Base-by-base conservation (phyloP, 257 asterid genomes). In the Primulina tabacum region DNA sequence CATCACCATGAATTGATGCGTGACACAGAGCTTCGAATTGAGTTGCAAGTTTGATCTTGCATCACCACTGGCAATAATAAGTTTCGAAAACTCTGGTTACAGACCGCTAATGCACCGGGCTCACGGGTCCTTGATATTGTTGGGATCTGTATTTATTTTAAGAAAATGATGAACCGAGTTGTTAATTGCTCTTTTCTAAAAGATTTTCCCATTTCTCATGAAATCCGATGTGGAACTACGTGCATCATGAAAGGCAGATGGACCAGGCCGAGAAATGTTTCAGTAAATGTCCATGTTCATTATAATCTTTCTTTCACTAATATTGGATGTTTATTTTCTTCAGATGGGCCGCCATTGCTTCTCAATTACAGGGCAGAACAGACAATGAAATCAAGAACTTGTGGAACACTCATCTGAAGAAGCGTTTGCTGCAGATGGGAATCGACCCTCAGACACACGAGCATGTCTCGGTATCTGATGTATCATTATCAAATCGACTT, bases 341-440 rank as follows among this genome's bases (percentile, higher is more conserved):
- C 71, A 90, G 97, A 79, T 90, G 99, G 99, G 97, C 97, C 11
- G 89, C 99, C 21, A 93, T 93, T 71, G 97, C 99, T 14, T 80
- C 97, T 7, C 95, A 93, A 34, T 83, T 93, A 38, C 97, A 90
- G 0, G 96, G 98, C 16, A 83, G 98, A 43, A 93, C 98, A 5
- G 97, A 93, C 84, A 93, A 93, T 50, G 99, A 90, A 82, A 83
- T 90, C 83, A 93, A 93, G 88, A 93, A 93, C 81, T 72, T 93
- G 6, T 93, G 99, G 99, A 93, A 93, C 79, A 93, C 99, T 0
- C 96, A 93, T 78, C 88, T 93, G 64, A 93, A 86, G 76, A 93
- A 90, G 76, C 92, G 90, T 14, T 70, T 93, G 33, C 78, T 86
- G 62, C 76, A 73, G 7, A 85, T 84, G 91, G 99, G 99, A 21